phyloP scores from a whole-genome alignment of 1,284 basidiomycete species.

The Sanguinoderma infundibulare region DNA sequence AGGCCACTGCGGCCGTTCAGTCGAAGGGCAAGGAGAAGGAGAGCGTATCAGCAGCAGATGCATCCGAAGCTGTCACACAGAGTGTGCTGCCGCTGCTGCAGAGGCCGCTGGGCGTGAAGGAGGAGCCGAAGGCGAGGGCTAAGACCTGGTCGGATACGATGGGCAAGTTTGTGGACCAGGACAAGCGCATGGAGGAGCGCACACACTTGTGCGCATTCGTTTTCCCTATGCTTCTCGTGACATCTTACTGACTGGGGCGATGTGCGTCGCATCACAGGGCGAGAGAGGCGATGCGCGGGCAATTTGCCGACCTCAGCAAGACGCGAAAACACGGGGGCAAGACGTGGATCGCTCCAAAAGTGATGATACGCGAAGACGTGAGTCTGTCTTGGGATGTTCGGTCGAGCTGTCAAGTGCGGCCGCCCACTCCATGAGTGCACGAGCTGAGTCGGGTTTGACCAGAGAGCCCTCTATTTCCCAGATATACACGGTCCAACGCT shows the following conservation, averaged over 20 bases:
- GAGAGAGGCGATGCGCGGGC: constrained; percentile 86
- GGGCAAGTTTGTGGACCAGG: constrained; percentile 75
- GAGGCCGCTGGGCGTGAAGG: constrained; percentile 75
- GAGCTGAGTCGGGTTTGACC: constrained; percentile 4
- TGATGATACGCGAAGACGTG: constrained; percentile 89
- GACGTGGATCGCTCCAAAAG: constrained; percentile 91
- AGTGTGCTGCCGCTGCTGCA: constrained; percentile 58
- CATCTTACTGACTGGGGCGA: background rate
- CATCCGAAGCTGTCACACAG: constrained; percentile 11
- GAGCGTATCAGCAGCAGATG: constrained; percentile 1
- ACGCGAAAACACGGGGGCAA: constrained; percentile 89
- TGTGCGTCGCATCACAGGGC: no score
- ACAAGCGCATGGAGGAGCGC: constrained; percentile 73
- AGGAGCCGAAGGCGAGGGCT: constrained; percentile 57
- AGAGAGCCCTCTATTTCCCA: constrained; percentile 93
- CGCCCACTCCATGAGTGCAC: background rate
- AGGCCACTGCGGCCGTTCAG: constrained; percentile 1
- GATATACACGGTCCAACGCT: constrained; percentile 81
- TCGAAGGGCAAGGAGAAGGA: constrained; percentile 23
- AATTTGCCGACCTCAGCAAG: constrained; percentile 90
- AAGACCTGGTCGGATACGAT: constrained; percentile 72
- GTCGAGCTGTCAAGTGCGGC: background rate
- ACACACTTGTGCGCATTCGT: constrained; percentile 66
- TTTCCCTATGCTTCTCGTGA: background rate
- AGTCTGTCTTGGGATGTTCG: constrained; percentile 36